Conservation (phyloP, 1,284 basidiomycete genomes). For the Papiliotrema terrestris region DNA sequence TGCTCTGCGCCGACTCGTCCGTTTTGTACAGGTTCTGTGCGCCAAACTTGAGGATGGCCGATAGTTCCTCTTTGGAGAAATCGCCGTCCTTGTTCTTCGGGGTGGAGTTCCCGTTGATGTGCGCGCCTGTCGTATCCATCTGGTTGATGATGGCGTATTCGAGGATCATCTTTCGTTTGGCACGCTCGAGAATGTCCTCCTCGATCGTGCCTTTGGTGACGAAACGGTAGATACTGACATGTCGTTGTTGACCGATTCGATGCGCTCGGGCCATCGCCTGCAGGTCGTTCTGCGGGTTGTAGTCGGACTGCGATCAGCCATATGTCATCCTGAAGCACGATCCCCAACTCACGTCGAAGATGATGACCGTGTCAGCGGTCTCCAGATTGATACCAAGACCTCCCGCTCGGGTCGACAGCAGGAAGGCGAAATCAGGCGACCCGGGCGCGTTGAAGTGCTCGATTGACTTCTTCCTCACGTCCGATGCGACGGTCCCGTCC, state of each 20-base stretch:
- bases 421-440: conserved; percentile 72
- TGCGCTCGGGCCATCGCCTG: conserved; percentile 99
- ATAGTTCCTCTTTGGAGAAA: conserved; percentile 94
- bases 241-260: conserved; percentile 94
- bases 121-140: conserved; percentile 98
- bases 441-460: conserved; percentile 71
- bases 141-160: conserved; percentile 99
- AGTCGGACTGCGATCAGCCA: conserved; percentile 30
- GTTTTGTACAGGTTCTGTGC: conserved; percentile 99
- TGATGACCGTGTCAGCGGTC: conserved; percentile 97
- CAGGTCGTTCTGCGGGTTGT: conserved; percentile 92
- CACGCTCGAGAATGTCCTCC: conserved; percentile 95
- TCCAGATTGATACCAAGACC: conserved; percentile 98
- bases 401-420: conserved; percentile 94
- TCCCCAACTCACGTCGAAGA: conserved; percentile 87
- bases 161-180: conserved; percentile 99
- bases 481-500: conserved; percentile 71
- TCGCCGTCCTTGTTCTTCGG: conserved; percentile 74
- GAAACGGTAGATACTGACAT: conserved; percentile 92
- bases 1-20: conserved; percentile 84
- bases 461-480: conserved; percentile 78
- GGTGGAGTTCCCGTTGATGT: conserved; percentile 77
- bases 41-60: conserved; percentile 98
- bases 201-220: conserved; percentile 99
- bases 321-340: too few relatives aligned